These are phyloP conservation scores for Pyrenochaeta sp. DNA, from an alignment of 2,329 filamentous ascomycete species.

Conservation along the genomic window DNA sequence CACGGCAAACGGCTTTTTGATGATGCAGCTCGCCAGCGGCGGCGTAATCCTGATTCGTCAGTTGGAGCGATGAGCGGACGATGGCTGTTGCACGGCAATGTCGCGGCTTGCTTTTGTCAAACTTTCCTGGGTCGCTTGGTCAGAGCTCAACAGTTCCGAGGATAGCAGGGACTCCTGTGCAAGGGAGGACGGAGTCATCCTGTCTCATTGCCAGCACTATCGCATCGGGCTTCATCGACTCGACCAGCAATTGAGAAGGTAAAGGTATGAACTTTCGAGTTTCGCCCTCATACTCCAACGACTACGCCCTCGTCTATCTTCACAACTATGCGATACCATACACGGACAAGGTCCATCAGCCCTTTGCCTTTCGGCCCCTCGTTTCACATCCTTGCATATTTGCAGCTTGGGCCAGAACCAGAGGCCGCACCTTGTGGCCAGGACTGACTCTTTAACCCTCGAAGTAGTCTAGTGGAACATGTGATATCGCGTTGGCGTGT, in stretches of 20 bases:
- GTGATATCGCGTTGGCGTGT: slow-evolving; percentile 49
- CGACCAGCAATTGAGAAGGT: slow-evolving; percentile 8
- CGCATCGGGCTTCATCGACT: slow-evolving; percentile 2
- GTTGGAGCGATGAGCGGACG: slow-evolving; percentile 29
- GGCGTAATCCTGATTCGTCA: slow-evolving; percentile 32
- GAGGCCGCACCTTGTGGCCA: slow-evolving; percentile 23
- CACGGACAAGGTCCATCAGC: slow-evolving; percentile 26
- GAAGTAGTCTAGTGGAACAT: slow-evolving; percentile 33
- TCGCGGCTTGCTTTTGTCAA: slow-evolving; percentile 30
- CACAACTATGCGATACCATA: slow-evolving; percentile 7
- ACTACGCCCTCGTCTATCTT: slow-evolving; percentile 12
- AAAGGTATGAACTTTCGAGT: not conserved
- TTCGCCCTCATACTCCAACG: slow-evolving; percentile 8
- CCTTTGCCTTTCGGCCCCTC: slow-evolving; percentile 27
- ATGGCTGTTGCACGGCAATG: slow-evolving; percentile 38
- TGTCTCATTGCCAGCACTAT: slow-evolving; percentile 12
- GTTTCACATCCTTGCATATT: slow-evolving; percentile 43
- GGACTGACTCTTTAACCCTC: slow-evolving; percentile 35
- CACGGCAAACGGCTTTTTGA: slow-evolving; percentile 27
- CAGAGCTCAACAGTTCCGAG: slow-evolving; percentile 31
- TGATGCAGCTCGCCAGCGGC: slow-evolving; percentile 20
- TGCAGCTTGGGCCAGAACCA: slow-evolving; percentile 27
- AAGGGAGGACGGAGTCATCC: slow-evolving; percentile 26
- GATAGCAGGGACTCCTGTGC: slow-evolving; percentile 29
- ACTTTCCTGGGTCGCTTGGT: slow-evolving; percentile 30